These are phyloP conservation scores for Echinochloa phyllopogon DNA, from an alignment of 176 grass and related monocot genomes.

Conservation along the genomic window DNA sequence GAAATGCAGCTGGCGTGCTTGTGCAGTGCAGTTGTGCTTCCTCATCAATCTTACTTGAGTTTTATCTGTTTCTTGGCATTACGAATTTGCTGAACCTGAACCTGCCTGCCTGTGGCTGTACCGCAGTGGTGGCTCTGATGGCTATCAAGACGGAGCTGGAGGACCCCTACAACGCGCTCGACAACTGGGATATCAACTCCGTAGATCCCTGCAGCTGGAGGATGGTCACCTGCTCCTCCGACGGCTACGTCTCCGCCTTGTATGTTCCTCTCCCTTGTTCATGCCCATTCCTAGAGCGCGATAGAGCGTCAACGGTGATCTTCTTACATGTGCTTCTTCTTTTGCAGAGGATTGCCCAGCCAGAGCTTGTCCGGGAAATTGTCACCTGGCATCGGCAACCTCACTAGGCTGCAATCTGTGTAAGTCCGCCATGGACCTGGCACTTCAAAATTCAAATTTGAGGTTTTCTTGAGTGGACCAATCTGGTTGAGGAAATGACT, in stretches of 20 bases:
- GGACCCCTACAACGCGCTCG: conserved; percentile 79
- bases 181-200: conserved; percentile 98
- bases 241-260: conserved; percentile 93
- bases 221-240: conserved; percentile 91
- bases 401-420: conserved; percentile 90
- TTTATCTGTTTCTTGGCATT: conserved; percentile 6
- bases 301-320: background rate
- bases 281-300: background rate
- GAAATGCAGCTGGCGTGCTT: conserved; percentile 21
- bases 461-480: conserved; percentile 1
- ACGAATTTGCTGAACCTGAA: conserved; percentile 39
- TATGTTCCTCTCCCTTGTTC: conserved; percentile 39
- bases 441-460: conserved; percentile 5
- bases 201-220: conserved; percentile 99
- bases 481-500: background rate
- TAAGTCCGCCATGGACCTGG: too few relatives aligned
- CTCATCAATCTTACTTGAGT: background rate
- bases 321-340: background rate
- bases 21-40: background rate
- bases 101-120: conserved; percentile 10
- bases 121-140: conserved; percentile 89
- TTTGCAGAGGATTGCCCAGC: conserved; percentile 81
- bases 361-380: conserved; percentile 82
- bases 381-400: conserved; percentile 83
- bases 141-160: conserved; percentile 85